phyloP scores from a whole-genome alignment of 306 rosid species.

The Lathyrus aphaca region DNA sequence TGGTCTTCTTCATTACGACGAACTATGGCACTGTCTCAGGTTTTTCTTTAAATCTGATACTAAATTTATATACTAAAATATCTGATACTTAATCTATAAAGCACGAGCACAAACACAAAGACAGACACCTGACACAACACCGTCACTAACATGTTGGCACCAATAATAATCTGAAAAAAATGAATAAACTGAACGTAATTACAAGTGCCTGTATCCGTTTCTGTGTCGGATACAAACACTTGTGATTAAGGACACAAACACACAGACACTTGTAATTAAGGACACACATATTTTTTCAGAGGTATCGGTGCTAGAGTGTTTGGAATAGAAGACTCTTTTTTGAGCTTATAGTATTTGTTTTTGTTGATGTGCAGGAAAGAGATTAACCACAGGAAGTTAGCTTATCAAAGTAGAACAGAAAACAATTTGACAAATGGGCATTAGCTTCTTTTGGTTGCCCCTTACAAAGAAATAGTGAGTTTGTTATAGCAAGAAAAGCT shows the following conservation, averaged over 20 bases:
- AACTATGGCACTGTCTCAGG: conserved; percentile 81
- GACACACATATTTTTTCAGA: too few relatives aligned
- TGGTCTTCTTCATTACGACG: conserved; percentile 81
- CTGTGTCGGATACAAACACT: too few relatives aligned
- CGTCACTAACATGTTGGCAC: too few relatives aligned
- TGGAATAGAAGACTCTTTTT: conserved; percentile 17
- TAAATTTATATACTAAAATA: background rate
- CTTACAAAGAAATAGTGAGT: conserved; percentile 35
- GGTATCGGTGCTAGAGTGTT: too few relatives aligned
- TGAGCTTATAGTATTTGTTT: conserved; percentile 15
- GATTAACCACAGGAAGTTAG: conserved; percentile 52
- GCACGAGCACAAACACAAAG: too few relatives aligned
- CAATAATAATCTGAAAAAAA: too few relatives aligned
- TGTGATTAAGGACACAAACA: too few relatives aligned
- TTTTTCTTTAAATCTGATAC: conserved; percentile 41
- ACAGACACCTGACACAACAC: too few relatives aligned
- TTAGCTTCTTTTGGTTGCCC: conserved; percentile 38
- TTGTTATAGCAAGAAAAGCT: conserved; percentile 19
- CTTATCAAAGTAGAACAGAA: conserved; percentile 55
- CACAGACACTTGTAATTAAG: too few relatives aligned
- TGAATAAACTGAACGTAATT: too few relatives aligned
- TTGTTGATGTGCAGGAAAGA: conserved; percentile 65
- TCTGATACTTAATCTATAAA: too few relatives aligned
- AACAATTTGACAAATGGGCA: conserved; percentile 51
- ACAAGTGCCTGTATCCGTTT: too few relatives aligned